These are phyloP conservation scores for Achaetomiella virescens DNA, from an alignment of 495 filamentous ascomycete genomes.

Conservation along the genomic window DNA sequence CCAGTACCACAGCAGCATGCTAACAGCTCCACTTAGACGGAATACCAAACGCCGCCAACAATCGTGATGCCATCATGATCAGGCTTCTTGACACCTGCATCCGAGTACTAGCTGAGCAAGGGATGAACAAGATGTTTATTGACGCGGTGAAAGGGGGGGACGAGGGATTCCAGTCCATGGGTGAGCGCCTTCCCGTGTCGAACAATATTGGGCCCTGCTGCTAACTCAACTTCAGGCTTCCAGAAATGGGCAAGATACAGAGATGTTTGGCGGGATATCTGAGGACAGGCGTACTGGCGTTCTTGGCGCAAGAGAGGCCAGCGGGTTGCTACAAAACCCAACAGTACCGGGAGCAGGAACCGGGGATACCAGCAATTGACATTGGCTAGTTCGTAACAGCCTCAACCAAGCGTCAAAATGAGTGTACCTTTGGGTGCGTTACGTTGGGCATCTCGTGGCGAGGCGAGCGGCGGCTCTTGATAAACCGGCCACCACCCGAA, in stretches of 20 bases:
- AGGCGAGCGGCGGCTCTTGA: too few relatives aligned
- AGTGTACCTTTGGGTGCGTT: too few relatives aligned
- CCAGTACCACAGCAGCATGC: not conserved
- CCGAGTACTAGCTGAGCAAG: constrained; percentile 30
- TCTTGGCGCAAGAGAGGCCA: not conserved
- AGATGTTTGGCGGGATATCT: constrained; percentile 40
- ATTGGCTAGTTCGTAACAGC: too few relatives aligned
- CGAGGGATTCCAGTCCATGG: constrained; percentile 41
- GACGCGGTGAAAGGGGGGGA: constrained; percentile 41
- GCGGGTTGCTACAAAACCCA: not conserved
- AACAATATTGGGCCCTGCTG: not conserved
- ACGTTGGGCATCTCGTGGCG: too few relatives aligned
- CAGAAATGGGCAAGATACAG: constrained; percentile 46
- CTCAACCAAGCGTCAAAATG: too few relatives aligned
- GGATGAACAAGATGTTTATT: constrained; percentile 39
- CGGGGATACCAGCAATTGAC: not conserved
- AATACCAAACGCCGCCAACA: constrained; percentile 28
- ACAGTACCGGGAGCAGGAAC: not conserved
- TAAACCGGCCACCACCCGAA: too few relatives aligned
- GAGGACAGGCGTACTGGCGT: not conserved
- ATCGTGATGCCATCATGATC: constrained; percentile 41
- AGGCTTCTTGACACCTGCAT: constrained; percentile 42
- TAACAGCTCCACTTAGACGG: constrained; percentile 22
- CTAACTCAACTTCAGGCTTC: constrained; percentile 31
- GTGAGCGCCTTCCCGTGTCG: constrained; percentile 22